Base-by-base conservation (phyloP, 208 protist species). In the Novymonas esmeraldas region DNA sequence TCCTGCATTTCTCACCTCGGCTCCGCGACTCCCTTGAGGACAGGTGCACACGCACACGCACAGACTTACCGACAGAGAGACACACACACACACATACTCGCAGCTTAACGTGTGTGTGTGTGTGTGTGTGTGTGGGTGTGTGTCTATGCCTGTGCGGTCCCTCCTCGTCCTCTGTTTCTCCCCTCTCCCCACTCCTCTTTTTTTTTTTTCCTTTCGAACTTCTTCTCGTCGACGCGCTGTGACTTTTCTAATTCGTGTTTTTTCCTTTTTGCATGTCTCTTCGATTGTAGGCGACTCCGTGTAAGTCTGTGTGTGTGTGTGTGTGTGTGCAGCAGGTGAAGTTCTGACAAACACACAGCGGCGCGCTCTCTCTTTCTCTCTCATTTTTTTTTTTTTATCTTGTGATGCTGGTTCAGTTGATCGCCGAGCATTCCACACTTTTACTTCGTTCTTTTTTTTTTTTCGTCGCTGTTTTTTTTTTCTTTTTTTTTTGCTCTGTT, bases 361-460 rank as follows among this genome's bases (percentile, higher is more conserved):
- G 39, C 18, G 11, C 6, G 39, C 39, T 44, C 18, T 44, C 39
- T 10, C 11, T 10, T 44, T n/a, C 39, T 10, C 14, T 44, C 9
- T 22, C 24, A 39, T 38, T 38, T 61, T 11, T 65, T 55, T 52
- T 65, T 57, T 36, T 24, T 44, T 58, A 42, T 41, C 18, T 44
- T 44, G 14, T 44, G 14, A n/a, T 16, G 39, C 39, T 44, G 39
- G 14, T 16, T 44, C 6, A 16, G 18, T 44, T 44, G 14, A n/a
- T 44, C 39, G 11, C 39, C 2, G 14, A 16, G 14, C 2, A 44
- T n/a, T 44, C 18, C 18, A n/a, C 39, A 44, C 39, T 44, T 10
- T 28, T 28, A 20, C 46, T 34, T 58, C 62, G 33, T 18, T 67
- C 14, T 58, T 46, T 41, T 38, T 24, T 50, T 46, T 42, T 38